These are phyloP conservation scores for Erodium moschatum DNA, from an alignment of 441 rosid genomes.

Conservation along the genomic window DNA sequence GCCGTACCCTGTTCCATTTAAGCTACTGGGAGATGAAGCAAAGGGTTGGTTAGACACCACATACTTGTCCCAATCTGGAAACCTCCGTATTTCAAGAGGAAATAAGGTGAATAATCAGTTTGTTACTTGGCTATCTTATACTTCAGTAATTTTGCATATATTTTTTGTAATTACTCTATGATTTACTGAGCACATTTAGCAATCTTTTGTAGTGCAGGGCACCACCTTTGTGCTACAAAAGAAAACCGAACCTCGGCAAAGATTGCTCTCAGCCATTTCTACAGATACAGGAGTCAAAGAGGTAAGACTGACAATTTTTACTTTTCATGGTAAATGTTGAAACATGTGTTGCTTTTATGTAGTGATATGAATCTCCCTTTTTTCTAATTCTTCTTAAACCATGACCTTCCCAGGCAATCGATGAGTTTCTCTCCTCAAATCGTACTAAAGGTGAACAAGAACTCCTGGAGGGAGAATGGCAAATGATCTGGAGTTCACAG, in stretches of 20 bases:
- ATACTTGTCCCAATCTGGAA: conserved; percentile 71
- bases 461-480: conserved; percentile 80
- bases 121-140: background rate
- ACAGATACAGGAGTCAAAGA: conserved; percentile 40
- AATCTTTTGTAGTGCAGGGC: conserved; percentile 70
- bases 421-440: conserved; percentile 44
- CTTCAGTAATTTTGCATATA: background rate
- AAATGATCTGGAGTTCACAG: conserved; percentile 97
- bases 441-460: conserved; percentile 36
- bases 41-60: conserved; percentile 90
- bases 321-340: background rate
- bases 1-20: conserved; percentile 90
- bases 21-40: conserved; percentile 92
- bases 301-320: conserved; percentile 29
- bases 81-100: conserved; percentile 84
- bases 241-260: conserved; percentile 70
- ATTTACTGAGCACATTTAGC: conserved; percentile 24
- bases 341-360: background rate
- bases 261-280: conserved; percentile 57
- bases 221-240: conserved; percentile 92
- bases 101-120: conserved; percentile 54
- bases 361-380: background rate
- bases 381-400: conserved; percentile 11
- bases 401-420: conserved; percentile 47
- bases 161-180: background rate